phyloP scores from a whole-genome alignment of 108 stramenopile species.

The Asterionellopsis glacialis region DNA sequence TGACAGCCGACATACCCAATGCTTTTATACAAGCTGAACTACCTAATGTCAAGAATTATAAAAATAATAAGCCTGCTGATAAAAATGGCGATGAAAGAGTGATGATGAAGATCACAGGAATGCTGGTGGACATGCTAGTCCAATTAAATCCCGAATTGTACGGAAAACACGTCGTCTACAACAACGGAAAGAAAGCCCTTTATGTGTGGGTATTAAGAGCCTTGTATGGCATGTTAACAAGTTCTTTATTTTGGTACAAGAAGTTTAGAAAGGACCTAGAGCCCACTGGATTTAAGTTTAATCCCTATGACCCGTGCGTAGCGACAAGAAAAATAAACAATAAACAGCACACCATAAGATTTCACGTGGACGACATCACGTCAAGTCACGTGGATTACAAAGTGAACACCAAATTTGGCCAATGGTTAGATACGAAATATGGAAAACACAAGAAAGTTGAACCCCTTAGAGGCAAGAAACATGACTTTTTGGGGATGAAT shows the following conservation, averaged over 20 bases:
- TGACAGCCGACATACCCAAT: constrained; percentile 35
- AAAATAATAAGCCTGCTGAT: no score
- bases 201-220: constrained; percentile 23
- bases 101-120: constrained; percentile 1
- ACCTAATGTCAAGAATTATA: no score
- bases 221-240: constrained; percentile 27
- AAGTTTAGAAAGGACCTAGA: constrained; percentile 1
- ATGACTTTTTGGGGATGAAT: constrained; percentile 40
- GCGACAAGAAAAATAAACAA: constrained; percentile 31
- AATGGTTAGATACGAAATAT: neutral
- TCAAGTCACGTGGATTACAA: constrained; percentile 6
- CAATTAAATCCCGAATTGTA: constrained; percentile 10
- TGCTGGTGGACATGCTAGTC: neutral
- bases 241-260: constrained; percentile 22
- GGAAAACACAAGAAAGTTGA: constrained; percentile 15
- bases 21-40: constrained; percentile 44
- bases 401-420: constrained; percentile 3
- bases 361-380: constrained; percentile 32
- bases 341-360: constrained; percentile 26
- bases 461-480: constrained; percentile 26
- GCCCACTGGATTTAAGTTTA: constrained; percentile 21
- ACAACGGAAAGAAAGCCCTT: constrained; percentile 21
- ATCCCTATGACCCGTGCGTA: constrained; percentile 42
- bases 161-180: constrained; percentile 5
- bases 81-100: neutral